Base-by-base conservation (phyloP, 2,329 filamentous ascomycete genomes). In the Peltaster fructicola region DNA sequence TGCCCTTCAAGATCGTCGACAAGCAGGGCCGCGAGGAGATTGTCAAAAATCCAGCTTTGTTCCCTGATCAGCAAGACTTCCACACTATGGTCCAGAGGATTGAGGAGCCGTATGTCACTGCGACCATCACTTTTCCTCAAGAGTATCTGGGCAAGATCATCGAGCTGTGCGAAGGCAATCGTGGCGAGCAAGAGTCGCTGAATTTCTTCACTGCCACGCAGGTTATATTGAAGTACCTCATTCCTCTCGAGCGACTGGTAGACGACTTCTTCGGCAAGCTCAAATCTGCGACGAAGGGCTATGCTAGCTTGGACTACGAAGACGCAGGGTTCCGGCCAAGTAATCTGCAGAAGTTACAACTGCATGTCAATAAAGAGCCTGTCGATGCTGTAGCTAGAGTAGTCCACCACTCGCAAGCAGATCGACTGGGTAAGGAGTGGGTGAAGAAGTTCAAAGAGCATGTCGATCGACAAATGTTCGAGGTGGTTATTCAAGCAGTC, bases 251-350 rank as follows among this genome's bases (percentile, higher is more conserved):
- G 2, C 80, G 92, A 26, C 61, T 98, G 4, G 88, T 98, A 1
- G 88, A 95, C 40, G 88, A 98, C 51, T 75, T 98, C 45, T 98
- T 98, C 48, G 88, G 88, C 25, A 93, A 91, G 52, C 62, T 98
- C 26, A 98, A 98, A 51, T 80, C 82, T 17, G 67, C 71, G 0
- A 93, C 84, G 26, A 93, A 92, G 49, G 88, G 88, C 7, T 98
- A 98, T 41, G 88, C 88, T 0, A 88, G 78, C 17, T 65, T 98
- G 4, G 88, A 98, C 50, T 98, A 98, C 48, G 88, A 98, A 54
- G 88, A 98, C 40, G 76, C 82, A 1, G 85, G 79, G 1, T 98
- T 82, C 68, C 70, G 75, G 12, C 56, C 67, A 31, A 80, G 76
- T 43, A 71, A 72, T 33, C 71, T 98, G 19, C 70, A 80, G 33